Base-by-base conservation (phyloP, 352 stramenopile genomes). In the Globisporangium cederbergense region DNA sequence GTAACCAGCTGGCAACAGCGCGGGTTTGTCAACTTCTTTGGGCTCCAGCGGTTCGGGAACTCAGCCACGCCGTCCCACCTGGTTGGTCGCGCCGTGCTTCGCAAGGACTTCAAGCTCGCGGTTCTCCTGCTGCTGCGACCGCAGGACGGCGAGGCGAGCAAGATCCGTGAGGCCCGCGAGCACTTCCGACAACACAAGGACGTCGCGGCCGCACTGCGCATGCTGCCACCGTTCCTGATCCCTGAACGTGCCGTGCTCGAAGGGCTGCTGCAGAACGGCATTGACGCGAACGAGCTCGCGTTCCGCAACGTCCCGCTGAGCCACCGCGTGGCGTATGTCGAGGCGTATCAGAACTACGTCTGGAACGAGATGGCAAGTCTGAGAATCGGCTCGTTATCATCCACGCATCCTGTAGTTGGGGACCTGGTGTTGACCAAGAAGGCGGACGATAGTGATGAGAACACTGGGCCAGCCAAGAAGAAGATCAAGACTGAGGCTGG, bases 21-120 rank as follows among this genome's bases (percentile, higher is more conserved):
- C 32, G 96, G 97, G 3, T 99, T 99, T 68, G 91, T 98, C 60
- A 99, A 99, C 69, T 99, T 98, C 77, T 98, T 98, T 72, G 96
- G 97, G 9, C 89, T 98, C 64, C 94, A 98, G 72, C 81, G 91
- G 77, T 99, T 98, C 75, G 96, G 82, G 73, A 97, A 73, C 77
- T 93, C 72, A 43, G 84, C 76, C 65, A 98, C 83, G 80, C 93
- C 74, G 3, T 82, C 74, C 45, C 80, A 93, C 53, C 38, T 88
- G 40, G 79, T 98, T 42, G 97, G 97, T 4, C 91, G 97, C 25
- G 84, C 92, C 2, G 81, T 98, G 64, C 64, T 99, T 34, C 93
- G 93, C 51, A 96, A 96, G 62, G 91, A 99, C 64, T 99, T 95
- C 71, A 94, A 98, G 68, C 64, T 89, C 30, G 95, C 91, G 1